These are phyloP conservation scores for Calonectria naviculata DNA, from an alignment of 2,329 filamentous ascomycete species.

Conservation along the genomic window DNA sequence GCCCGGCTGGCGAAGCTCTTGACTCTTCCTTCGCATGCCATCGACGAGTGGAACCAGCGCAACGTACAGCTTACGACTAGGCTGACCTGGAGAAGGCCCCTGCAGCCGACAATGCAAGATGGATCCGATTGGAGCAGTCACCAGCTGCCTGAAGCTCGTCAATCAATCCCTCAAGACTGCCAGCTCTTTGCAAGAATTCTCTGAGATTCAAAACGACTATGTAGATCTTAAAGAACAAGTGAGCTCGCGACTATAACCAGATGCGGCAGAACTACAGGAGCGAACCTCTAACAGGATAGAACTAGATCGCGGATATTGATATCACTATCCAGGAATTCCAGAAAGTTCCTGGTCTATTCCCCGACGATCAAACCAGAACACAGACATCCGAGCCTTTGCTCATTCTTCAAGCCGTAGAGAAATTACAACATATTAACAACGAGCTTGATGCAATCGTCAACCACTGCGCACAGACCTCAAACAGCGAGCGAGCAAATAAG, in stretches of 20 bases:
- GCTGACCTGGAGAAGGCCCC: too few species aligned
- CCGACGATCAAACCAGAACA: not conserved
- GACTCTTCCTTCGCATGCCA: not conserved
- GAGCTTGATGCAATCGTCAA: not conserved
- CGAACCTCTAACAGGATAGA: not conserved
- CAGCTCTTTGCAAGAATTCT: not conserved
- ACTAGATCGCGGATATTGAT: not conserved
- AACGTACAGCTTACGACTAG: too few species aligned
- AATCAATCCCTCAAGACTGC: not conserved
- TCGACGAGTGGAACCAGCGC: too few species aligned
- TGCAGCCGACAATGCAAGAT: not conserved
- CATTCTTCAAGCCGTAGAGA: not conserved
- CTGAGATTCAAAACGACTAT: not conserved
- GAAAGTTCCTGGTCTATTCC: not conserved
- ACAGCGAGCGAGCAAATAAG: not conserved
- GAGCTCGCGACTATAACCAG: too few species aligned
- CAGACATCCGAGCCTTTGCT: not conserved
- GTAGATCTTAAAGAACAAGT: not conserved
- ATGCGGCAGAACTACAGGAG: too few species aligned
- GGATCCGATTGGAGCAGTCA: not conserved
- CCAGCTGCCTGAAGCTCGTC: not conserved
- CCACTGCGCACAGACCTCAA: not conserved
- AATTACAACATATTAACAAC: not conserved
- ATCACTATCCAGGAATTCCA: not conserved
- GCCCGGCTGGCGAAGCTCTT: not conserved